phyloP scores from a whole-genome alignment of 2,329 filamentous ascomycete genomes.

The Tricladium varicosporioides region DNA sequence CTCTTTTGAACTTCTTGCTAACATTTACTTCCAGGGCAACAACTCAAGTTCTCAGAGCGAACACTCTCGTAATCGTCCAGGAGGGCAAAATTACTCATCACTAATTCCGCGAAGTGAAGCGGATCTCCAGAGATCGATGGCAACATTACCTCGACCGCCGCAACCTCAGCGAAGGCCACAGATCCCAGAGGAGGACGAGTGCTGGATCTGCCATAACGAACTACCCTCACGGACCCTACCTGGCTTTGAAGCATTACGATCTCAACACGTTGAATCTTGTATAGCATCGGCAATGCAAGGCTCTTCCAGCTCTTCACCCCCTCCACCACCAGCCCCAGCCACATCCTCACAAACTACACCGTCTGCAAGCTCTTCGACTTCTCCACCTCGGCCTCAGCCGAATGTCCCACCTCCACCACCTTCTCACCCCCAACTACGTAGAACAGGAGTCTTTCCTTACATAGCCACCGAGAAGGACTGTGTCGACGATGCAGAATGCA shows the following conservation, averaged over 20 bases:
- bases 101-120: slow-evolving; percentile 14
- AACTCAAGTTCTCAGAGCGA: neutral
- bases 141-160: neutral
- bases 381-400: neutral
- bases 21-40: slow-evolving; percentile 2
- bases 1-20: neutral
- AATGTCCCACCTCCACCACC: neutral
- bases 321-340: slow-evolving; percentile 4
- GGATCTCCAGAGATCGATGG: slow-evolving; percentile 2
- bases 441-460: slow-evolving; percentile 63
- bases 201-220: slow-evolving; percentile 72
- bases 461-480: slow-evolving; percentile 66
- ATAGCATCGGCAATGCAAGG: slow-evolving; percentile 37
- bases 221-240: slow-evolving; percentile 57
- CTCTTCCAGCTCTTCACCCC: slow-evolving; percentile 6
- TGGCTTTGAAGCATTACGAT: slow-evolving; percentile 53
- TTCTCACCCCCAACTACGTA: slow-evolving; percentile 37
- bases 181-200: slow-evolving; percentile 72
- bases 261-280: slow-evolving; percentile 57
- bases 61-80: neutral
- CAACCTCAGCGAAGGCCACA: slow-evolving; percentile 25
- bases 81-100: slow-evolving; percentile 12
- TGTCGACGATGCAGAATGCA: slow-evolving; percentile 65
- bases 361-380: too few species aligned
- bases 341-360: slow-evolving; percentile 11